These are phyloP conservation scores for Hermanozyma aechmeae DNA, from an alignment of 805 yeast genomes.

Conservation along the genomic window DNA sequence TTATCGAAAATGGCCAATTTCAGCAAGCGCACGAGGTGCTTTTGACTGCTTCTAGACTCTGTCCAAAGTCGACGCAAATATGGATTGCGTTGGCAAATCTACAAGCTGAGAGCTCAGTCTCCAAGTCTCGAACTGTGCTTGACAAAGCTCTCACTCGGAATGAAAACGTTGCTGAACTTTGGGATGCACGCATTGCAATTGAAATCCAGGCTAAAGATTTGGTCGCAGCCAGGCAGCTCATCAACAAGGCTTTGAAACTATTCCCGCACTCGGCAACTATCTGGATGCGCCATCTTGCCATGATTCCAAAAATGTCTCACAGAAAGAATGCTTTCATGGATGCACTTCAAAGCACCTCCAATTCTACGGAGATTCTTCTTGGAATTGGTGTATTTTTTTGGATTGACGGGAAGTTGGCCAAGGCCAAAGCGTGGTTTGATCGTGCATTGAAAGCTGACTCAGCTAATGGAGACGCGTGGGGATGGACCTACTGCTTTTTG, in stretches of 20 bases:
- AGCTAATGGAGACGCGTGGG: conserved; percentile 71
- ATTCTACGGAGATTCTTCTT: conserved; percentile 47
- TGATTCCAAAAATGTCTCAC: conserved; percentile 38
- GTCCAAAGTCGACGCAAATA: conserved; percentile 35
- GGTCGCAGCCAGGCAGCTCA: conserved; percentile 42
- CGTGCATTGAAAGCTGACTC: conserved; percentile 49
- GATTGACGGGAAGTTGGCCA: conserved; percentile 51
- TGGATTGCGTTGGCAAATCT: conserved; percentile 48
- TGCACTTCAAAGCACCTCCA: conserved; percentile 61
- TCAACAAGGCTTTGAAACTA: conserved; percentile 49
- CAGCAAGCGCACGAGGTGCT: conserved; percentile 39
- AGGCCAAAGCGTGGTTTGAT: conserved; percentile 68
- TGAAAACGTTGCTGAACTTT: conserved; percentile 39
- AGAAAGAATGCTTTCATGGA: conserved; percentile 53
- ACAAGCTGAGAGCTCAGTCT: conserved; percentile 32
- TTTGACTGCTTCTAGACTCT: conserved; percentile 37
- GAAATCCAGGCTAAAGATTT: conserved; percentile 44
- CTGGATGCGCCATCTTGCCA: conserved; percentile 55
- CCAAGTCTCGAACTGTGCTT: conserved; percentile 61
- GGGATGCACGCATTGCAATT: conserved; percentile 48
- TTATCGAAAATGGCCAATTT: conserved; percentile 18
- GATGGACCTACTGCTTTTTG: conserved; percentile 37
- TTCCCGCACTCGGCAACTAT: conserved; percentile 51
- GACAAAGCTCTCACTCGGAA: conserved; percentile 55
- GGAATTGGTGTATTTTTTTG: conserved; percentile 63